Percentiles rank a stretch among this genome's conserved stretches.
phyloP scores from a whole-genome alignment of 1,139 yeast species.

The Arxiozyma slooffiae region DNA sequence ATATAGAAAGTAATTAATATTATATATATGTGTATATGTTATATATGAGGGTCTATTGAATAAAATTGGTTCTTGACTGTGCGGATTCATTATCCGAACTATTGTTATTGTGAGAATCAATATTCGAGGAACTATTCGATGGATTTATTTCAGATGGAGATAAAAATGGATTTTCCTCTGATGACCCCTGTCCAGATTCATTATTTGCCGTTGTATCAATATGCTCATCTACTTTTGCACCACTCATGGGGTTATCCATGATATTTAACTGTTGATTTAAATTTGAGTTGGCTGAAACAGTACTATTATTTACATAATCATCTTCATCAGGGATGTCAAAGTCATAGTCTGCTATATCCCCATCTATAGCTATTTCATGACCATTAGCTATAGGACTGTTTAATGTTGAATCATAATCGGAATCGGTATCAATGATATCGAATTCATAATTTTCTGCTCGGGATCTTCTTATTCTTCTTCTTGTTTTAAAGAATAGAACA shows the following conservation, averaged over 20 bases:
- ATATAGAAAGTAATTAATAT: background rate
- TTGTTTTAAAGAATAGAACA: slow-evolving; percentile 37
- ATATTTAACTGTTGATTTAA: background rate
- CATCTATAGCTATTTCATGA: slow-evolving; percentile 11
- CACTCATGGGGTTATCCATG: background rate
- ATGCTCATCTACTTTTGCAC: background rate
- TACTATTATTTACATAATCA: background rate
- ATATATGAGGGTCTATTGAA: background rate
- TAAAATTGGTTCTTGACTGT: background rate
- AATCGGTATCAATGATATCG: slow-evolving; percentile 57
- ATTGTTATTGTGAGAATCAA: background rate
- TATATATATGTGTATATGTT: background rate
- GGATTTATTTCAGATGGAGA: background rate
- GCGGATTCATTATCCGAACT: background rate
- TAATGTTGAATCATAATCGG: slow-evolving; percentile 30
- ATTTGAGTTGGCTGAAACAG: background rate
- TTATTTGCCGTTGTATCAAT: background rate
- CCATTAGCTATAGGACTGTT: slow-evolving; percentile 15
- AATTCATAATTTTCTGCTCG: slow-evolving; percentile 70
- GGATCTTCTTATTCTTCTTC: slow-evolving; percentile 46
- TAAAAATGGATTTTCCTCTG: background rate
- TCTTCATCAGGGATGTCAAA: slow-evolving; percentile 30
- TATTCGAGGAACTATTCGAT: background rate
- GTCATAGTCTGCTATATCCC: slow-evolving; percentile 25
- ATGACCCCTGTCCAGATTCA: slow-evolving; percentile 12